Evolutionary conservation across 75 land plant species (phyloP).

Genomic region (Ceratopteris richardii): DNA sequence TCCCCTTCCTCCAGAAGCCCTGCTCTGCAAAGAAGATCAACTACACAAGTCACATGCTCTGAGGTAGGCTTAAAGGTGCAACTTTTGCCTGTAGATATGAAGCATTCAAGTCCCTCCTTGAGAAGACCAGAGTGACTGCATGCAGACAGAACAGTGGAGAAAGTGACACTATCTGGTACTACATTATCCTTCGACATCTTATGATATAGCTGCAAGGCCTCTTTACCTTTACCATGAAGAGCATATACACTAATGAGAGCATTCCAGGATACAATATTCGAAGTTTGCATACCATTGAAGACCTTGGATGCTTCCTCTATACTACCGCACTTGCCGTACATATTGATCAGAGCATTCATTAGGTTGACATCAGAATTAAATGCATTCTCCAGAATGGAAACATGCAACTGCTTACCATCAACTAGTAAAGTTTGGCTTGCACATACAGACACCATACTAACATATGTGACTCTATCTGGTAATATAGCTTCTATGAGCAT

Average conservation of each 20-base stretch:
- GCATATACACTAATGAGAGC: conserved; percentile 32
- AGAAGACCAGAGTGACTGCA: conserved; percentile 23
- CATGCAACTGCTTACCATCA: conserved; percentile 20
- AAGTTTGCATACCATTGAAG: conserved; percentile 14
- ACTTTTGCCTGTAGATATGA: conserved; percentile 5
- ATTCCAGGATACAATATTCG: conserved; percentile 40
- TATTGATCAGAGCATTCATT: conserved; percentile 29
- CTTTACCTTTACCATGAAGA: conserved; percentile 16
- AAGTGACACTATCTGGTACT: conserved; percentile 25
- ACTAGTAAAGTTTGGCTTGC: conserved; percentile 14
- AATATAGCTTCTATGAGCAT: conserved; percentile 14
- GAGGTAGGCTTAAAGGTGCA: conserved; percentile 9
- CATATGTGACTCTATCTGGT: conserved; percentile 18
- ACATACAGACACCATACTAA: conserved; percentile 27
- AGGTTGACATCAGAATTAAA: conserved; percentile 21
- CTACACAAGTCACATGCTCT: conserved; percentile 23
- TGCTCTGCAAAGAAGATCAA: conserved; percentile 31
- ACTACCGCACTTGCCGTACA: conserved; percentile 36
- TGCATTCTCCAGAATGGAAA: conserved; percentile 12
- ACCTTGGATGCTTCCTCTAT: conserved; percentile 15
- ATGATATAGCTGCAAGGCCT: conserved; percentile 20
- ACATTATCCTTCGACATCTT: conserved; percentile 22
- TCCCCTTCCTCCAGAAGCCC: conserved; percentile 24
- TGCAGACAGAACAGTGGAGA: conserved; percentile 26
- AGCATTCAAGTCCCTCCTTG: conserved; percentile 14